A percentile compares a stretch with the other conserved stretches of the same genome.
Conservation (phyloP, 108 stramenopile species). For the Licmophora abbreviata region DNA sequence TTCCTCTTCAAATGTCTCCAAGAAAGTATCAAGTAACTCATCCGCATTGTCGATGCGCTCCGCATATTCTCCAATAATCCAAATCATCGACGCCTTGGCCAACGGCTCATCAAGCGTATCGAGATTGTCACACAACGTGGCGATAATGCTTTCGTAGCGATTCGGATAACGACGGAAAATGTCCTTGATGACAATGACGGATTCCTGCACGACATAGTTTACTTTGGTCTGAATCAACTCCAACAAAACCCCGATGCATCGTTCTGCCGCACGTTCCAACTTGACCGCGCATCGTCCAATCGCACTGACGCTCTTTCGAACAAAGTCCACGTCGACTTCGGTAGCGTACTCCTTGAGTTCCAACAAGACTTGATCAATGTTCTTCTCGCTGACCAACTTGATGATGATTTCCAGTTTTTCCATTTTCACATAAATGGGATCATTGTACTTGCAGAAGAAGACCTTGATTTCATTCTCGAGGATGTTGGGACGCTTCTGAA, state of each 20-base stretch:
- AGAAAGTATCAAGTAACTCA: slow-evolving; percentile 94
- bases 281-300: slow-evolving; percentile 99
- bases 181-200: slow-evolving; percentile 98
- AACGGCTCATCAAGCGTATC: slow-evolving; percentile 98
- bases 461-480: slow-evolving; percentile 98
- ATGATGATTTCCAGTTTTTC: slow-evolving; percentile 99
- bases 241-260: slow-evolving; percentile 96
- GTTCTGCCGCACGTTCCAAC: slow-evolving; percentile 96
- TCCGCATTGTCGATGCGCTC: slow-evolving; percentile 99
- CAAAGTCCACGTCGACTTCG: slow-evolving; percentile 99
- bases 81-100: slow-evolving; percentile 98
- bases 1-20: slow-evolving; percentile 95
- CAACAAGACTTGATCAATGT: slow-evolving; percentile 96
- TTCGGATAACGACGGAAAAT: slow-evolving; percentile 99
- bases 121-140: slow-evolving; percentile 96
- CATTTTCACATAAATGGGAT: slow-evolving; percentile 99
- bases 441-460: slow-evolving; percentile 99
- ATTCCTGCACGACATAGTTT: slow-evolving; percentile 98
- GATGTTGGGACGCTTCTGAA: slow-evolving; percentile 93
- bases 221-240: slow-evolving; percentile 99
- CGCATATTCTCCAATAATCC: slow-evolving; percentile 99
- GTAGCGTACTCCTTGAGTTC: slow-evolving; percentile 99
- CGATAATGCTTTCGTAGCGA: slow-evolving; percentile 97
- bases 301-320: slow-evolving; percentile 94
- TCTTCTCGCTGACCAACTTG: slow-evolving; percentile 91